Conservation (phyloP, 805 yeast species). For the Hanseniaspora meyeri region DNA sequence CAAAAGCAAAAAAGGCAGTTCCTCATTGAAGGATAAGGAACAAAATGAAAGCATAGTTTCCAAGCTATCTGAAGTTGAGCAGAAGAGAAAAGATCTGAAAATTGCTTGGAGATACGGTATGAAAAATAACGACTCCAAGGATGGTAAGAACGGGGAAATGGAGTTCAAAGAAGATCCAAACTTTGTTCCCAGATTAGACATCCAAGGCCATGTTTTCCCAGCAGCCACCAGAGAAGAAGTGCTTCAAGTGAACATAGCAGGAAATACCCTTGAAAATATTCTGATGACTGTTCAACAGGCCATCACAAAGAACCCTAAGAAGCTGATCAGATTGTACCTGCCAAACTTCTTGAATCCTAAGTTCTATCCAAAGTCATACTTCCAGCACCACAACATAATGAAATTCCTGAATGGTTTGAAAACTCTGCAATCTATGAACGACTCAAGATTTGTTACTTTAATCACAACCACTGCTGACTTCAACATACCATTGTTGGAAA, state of each 20-base stretch:
- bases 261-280: constrained; percentile 22
- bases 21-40: background rate
- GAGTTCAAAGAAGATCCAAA: constrained; percentile 33
- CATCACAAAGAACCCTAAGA: constrained; percentile 33
- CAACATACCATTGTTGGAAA: constrained; percentile 37
- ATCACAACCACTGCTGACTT: constrained; percentile 51
- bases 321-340: constrained; percentile 50
- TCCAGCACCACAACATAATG: constrained; percentile 37
- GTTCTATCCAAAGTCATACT: constrained; percentile 42
- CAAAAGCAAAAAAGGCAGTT: constrained; percentile 1
- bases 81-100: constrained; percentile 41
- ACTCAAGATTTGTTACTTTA: constrained; percentile 35
- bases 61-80: constrained; percentile 15
- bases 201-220: constrained; percentile 58
- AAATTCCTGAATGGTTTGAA: constrained; percentile 53
- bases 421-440: constrained; percentile 37
- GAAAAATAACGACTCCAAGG: constrained; percentile 27
- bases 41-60: constrained; percentile 13
- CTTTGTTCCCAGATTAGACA: constrained; percentile 60
- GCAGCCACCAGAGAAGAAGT: constrained; percentile 53
- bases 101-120: constrained; percentile 91
- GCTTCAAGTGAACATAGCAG: constrained; percentile 26
- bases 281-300: constrained; percentile 34
- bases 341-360: constrained; percentile 78
- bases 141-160: constrained; percentile 13